A percentile compares a stretch with the other conserved stretches of the same genome.
phyloP scores from a whole-genome alignment of 306 rosid genomes.

The Fragaria ananassa region DNA sequence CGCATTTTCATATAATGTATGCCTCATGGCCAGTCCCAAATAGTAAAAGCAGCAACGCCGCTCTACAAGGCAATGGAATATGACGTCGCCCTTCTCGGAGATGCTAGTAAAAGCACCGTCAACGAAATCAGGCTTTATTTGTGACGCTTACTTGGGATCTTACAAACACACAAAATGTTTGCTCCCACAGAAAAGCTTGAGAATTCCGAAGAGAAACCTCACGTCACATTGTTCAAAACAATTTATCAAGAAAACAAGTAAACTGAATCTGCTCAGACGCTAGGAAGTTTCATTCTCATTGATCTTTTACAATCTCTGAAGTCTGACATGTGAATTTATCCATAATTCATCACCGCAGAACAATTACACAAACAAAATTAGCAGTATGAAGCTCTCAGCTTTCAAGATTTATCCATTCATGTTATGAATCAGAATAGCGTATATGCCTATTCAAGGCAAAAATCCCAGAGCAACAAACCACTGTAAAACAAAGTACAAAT shows the following conservation, averaged over 20 bases:
- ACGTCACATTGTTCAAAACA: slow-evolving; percentile 24
- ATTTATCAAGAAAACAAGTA: neutral
- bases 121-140: slow-evolving; percentile 26
- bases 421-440: slow-evolving; percentile 63
- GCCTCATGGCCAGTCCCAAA: slow-evolving; percentile 59
- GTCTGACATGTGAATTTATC: slow-evolving; percentile 85
- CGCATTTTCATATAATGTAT: neutral
- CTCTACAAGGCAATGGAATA: slow-evolving; percentile 69
- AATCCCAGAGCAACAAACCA: slow-evolving; percentile 57
- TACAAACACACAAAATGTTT: slow-evolving; percentile 41
- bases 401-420: slow-evolving; percentile 29
- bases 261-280: slow-evolving; percentile 39
- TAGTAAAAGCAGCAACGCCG: slow-evolving; percentile 56
- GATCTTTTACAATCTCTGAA: slow-evolving; percentile 61
- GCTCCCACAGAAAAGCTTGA: slow-evolving; percentile 41
- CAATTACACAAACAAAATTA: fast-evolving
- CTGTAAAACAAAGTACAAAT: neutral
- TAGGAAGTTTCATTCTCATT: slow-evolving; percentile 59
- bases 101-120: slow-evolving; percentile 32
- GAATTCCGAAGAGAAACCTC: slow-evolving; percentile 39
- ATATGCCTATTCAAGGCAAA: slow-evolving; percentile 61
- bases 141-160: slow-evolving; percentile 53
- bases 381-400: slow-evolving; percentile 46
- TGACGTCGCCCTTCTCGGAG: slow-evolving; percentile 53
- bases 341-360: slow-evolving; percentile 55